A percentile compares a stretch with the other conserved stretches of the same genome.
Conservation (phyloP, 441 rosid genomes). For the Arabidopsis hybrid region DNA sequence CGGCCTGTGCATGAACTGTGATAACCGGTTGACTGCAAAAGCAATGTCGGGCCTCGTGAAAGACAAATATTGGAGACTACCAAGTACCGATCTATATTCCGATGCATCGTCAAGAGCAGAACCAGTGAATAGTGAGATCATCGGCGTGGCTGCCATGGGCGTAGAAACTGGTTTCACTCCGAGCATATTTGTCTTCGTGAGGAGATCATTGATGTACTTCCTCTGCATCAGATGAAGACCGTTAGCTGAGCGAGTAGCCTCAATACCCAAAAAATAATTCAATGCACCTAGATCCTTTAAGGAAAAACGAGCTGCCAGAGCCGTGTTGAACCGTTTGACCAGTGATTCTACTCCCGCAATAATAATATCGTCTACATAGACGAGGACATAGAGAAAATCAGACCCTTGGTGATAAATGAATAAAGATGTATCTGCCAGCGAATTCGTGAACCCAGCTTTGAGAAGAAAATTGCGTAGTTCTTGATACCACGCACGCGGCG, state of each 20-base stretch:
- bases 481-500: background rate
- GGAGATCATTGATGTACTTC: background rate
- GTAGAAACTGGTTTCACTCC: background rate
- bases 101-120: background rate
- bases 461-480: background rate
- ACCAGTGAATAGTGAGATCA: fast-evolving
- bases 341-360: background rate
- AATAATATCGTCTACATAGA: background rate
- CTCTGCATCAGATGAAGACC: background rate
- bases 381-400: fast-evolving
- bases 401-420: background rate
- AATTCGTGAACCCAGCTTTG: background rate
- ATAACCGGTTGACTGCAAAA: fast-evolving
- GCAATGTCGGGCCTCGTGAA: background rate
- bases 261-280: background rate
- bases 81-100: fast-evolving
- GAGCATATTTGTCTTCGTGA: background rate
- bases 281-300: background rate
- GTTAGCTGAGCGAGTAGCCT: fast-evolving
- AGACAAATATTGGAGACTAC: background rate
- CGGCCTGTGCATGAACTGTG: background rate
- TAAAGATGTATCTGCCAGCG: background rate
- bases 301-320: background rate
- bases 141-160: background rate
- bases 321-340: background rate